Base-by-base conservation (phyloP, 2,329 filamentous ascomycete genomes). In the Sporothrix brasiliensis region DNA sequence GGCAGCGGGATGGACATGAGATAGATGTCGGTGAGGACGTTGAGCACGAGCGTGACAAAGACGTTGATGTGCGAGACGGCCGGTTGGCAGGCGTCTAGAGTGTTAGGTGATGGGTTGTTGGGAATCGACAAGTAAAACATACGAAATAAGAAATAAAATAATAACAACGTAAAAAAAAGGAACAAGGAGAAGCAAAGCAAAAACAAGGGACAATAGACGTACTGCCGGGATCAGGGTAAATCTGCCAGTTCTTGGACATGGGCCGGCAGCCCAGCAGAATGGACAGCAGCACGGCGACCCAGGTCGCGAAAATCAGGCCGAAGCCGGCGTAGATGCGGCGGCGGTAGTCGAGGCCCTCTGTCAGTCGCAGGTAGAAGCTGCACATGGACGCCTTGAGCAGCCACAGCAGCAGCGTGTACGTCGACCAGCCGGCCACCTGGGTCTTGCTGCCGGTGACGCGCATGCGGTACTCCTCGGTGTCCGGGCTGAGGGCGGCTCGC, bases 171-270 rank as follows among this genome's bases (percentile, higher is more conserved):
- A n/a, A 34, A 34, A 2, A 34, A 47, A 21, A 6, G 9, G 4
- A 49, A 16, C 30, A 21, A 49, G 39, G 39, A 14, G 68, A 7
- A 3, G 21, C 16, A 49, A 11, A n/a, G 30, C 10, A 4, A 14
- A 4, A 4, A 5, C 13, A 5, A 7, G 7, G 68, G 5, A 1
- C 11, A 16, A 14, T 11, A 9, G 0, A 75, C 78, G 63, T 71
- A 81, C 80, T 81, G 19, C 80, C 80, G 1, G 81, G 81, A n/a
- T 81, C 72, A 0, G 81, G 81, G 50, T 79, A 77, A 6, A 82
- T 82, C 68, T 82, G 81, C 81, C 81, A 83, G 65, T 81, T 79
- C 47, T 77, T 78, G 10, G 77, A 50, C 1, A 82, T 74, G 0
- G 80, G 79, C 0, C 71, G 74, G 30, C 81, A 82, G 21, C 78